Evolutionary conservation across 306 rosid species (phyloP), one percentile per base, ranked within the genome.

Genomic region (Cicer chorassanicum): DNA sequence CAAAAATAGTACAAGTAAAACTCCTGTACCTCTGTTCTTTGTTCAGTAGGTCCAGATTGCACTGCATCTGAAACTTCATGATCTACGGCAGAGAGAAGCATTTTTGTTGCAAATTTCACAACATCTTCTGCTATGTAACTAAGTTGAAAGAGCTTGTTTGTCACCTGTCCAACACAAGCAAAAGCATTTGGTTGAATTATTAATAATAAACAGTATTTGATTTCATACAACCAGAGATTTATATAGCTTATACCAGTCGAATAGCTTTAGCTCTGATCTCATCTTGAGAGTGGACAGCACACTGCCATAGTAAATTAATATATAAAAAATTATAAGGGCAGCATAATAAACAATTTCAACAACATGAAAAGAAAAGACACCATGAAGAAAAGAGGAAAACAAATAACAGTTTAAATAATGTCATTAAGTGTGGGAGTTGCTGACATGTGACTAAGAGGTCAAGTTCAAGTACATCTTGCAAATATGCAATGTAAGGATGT

Each of bases 221-320:
- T 56, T 18, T 69, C 51, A 54, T 72, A 70, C 40, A 66, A 50
- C 59, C 65, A 60, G 55, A 62, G 73, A 59, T 51, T 83, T 68
- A 68, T 41, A 70, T 68, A 81, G 70, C 43, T 6, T 69, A n/a
- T 92, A 94, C 99, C 97, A 94, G 91, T 68, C 99, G 91, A 59
- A 92, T 92, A 86, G 97, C 96, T 87, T 89, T 94, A 66, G 99
- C 90, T 74, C 99, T 92, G 71, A 92, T 90, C 81, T 94, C 97
- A 76, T 92, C 96, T 82, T 94, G 96, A n/a, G 89, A 40, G 82
- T 94, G 99, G 38, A 89, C 82, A 65, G 97, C 92, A 86, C 99
- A 94, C 99, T 94, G 92, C 87, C 81, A 86, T 40, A 12, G 60
- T 70, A 80, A 73, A 79, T 59, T 76, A 75, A 78, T 21, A 50